Percentiles rank a stretch among this genome's conserved stretches.
phyloP scores from a whole-genome alignment of 1,139 yeast genomes.

The Sugiyamaella castrensis region DNA sequence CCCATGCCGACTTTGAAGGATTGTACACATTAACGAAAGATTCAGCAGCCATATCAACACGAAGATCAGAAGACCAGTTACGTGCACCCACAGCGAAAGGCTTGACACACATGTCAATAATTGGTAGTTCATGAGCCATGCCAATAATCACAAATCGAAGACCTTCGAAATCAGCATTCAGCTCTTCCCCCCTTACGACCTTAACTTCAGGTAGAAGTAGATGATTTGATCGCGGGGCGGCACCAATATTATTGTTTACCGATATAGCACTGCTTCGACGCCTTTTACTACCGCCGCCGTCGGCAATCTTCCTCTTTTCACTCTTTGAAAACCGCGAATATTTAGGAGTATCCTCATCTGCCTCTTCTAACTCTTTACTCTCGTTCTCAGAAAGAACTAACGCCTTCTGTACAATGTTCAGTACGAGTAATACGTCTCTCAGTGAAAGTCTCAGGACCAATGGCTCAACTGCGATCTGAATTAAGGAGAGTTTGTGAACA shows the following conservation, averaged over 20 bases:
- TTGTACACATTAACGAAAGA: slow-evolving; percentile 79
- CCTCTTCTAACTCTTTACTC: slow-evolving; percentile 17
- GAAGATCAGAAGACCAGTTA: slow-evolving; percentile 83
- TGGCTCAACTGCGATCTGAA: slow-evolving; percentile 77
- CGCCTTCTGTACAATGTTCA: slow-evolving; percentile 69
- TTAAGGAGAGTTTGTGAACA: slow-evolving; percentile 55
- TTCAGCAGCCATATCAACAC: slow-evolving; percentile 65
- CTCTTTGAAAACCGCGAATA: slow-evolving; percentile 13
- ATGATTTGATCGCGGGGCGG: slow-evolving; percentile 1
- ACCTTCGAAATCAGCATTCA: slow-evolving; percentile 74
- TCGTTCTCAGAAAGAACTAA: slow-evolving; percentile 46
- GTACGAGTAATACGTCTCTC: slow-evolving; percentile 80
- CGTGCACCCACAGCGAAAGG: slow-evolving; percentile 70
- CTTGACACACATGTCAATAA: slow-evolving; percentile 72
- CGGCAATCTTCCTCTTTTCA: slow-evolving; percentile 13
- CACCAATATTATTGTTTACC: slow-evolving; percentile 8
- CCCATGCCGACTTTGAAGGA: slow-evolving; percentile 94
- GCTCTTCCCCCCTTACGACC: slow-evolving; percentile 62
- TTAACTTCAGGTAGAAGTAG: slow-evolving; percentile 11
- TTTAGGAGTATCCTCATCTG: slow-evolving; percentile 10
- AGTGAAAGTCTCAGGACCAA: slow-evolving; percentile 76
- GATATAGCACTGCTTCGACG: slow-evolving; percentile 14
- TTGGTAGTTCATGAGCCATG: slow-evolving; percentile 90
- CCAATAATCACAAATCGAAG: slow-evolving; percentile 85
- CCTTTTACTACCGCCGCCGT: slow-evolving; percentile 1